phyloP scores from a whole-genome alignment of 2,329 filamentous ascomycete genomes.

The Scolecobasidium constrictum region DNA sequence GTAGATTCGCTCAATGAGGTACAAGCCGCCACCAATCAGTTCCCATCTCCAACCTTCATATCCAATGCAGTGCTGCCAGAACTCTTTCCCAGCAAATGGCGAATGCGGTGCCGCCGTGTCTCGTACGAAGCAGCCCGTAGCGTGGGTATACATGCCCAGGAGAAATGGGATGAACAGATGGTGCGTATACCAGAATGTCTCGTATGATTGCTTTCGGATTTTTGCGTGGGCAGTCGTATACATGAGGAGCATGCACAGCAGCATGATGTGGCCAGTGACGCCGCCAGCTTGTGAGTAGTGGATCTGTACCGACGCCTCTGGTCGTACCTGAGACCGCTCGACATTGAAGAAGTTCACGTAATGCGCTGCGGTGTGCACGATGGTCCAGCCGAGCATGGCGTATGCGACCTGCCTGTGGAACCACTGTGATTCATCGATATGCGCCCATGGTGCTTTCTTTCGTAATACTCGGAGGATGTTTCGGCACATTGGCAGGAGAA shows the following conservation, averaged over 20 bases:
- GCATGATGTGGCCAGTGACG: conserved; percentile 93
- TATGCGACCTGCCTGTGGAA: conserved; percentile 95
- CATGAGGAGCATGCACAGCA: conserved; percentile 97
- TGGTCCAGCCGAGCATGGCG: conserved; percentile 70
- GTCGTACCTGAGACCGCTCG: conserved; percentile 72
- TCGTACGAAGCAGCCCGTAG: conserved; percentile 90
- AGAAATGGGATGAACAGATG: conserved; percentile 97
- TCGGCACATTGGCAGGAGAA: conserved; percentile 88
- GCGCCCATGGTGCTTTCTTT: conserved; percentile 78
- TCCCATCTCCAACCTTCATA: conserved; percentile 98
- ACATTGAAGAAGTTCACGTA: conserved; percentile 99
- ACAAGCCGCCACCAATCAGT: conserved; percentile 72
- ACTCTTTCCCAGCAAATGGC: conserved; percentile 69
- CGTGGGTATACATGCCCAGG: conserved; percentile 88
- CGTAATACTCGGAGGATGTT: conserved; percentile 76
- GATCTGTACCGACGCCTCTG: conserved; percentile 72
- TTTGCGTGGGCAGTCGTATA: conserved; percentile 90
- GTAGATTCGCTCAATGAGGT: conserved; percentile 79
- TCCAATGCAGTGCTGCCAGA: conserved; percentile 89
- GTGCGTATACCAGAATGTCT: conserved; percentile 99
- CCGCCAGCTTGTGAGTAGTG: conserved; percentile 85
- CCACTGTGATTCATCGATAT: conserved; percentile 94
- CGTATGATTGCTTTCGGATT: conserved; percentile 93
- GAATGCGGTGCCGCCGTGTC: conserved; percentile 63
- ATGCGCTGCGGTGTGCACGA: conserved; percentile 66